Evolutionary conservation across 1,284 basidiomycete genomes (phyloP).

Genomic region (Irpex rosettiformis): DNA sequence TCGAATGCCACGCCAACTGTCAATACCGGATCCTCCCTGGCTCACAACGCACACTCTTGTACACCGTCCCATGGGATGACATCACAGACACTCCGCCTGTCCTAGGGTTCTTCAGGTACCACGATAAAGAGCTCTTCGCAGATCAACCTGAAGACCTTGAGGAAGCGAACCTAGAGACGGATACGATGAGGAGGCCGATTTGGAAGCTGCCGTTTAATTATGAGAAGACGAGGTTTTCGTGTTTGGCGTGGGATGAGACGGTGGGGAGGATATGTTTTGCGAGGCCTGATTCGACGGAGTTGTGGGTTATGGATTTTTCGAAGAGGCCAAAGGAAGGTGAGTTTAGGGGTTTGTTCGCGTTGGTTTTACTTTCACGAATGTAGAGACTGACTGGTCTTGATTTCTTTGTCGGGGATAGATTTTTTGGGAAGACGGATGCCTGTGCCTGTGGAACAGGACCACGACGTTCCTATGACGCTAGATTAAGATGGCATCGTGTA

Average conservation of each 20-base stretch:
- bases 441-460: slow-evolving; percentile 2
- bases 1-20: slow-evolving; percentile 5
- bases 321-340: slow-evolving; percentile 33
- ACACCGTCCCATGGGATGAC: slow-evolving; percentile 28
- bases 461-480: not conserved
- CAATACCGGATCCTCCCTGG: slow-evolving; percentile 41
- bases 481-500: too few relatives aligned
- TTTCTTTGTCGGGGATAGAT: too few relatives aligned
- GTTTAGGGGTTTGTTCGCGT: slow-evolving; percentile 9
- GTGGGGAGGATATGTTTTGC: slow-evolving; percentile 38
- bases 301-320: slow-evolving; percentile 39
- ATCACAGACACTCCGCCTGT: slow-evolving; percentile 12
- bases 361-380: too few relatives aligned
- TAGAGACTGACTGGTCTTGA: too few relatives aligned
- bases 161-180: slow-evolving; percentile 3
- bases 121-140: slow-evolving; percentile 12
- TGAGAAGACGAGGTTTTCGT: slow-evolving; percentile 5
- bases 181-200: slow-evolving; percentile 9
- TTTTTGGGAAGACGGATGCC: slow-evolving; percentile 9
- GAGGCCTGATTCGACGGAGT: slow-evolving; percentile 22
- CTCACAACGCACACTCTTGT: slow-evolving; percentile 45
- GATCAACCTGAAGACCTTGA: slow-evolving; percentile 9
- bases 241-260: slow-evolving; percentile 42
- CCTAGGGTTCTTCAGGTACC: slow-evolving; percentile 13
- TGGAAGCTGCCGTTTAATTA: slow-evolving; percentile 8